phyloP scores from a whole-genome alignment of 768 basidiomycete genomes.

The Lentinula sp. region DNA sequence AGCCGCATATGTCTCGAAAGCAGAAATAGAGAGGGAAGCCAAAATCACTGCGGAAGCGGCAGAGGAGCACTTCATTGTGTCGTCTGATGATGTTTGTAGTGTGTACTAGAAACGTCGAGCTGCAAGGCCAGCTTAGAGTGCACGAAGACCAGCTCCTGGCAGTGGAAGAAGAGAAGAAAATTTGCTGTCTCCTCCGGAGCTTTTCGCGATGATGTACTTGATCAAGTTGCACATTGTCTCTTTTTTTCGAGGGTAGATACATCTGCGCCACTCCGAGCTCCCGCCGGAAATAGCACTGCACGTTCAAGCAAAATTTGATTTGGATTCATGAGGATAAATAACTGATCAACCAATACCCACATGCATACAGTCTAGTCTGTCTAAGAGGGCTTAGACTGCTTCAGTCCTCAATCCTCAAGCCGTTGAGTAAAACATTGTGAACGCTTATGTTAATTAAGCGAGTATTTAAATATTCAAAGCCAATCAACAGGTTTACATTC shows the following conservation, averaged over 20 bases:
- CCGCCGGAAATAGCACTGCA: neutral
- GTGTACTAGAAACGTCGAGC: neutral
- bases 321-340: no score
- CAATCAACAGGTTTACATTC: constrained; percentile 1
- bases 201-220: neutral
- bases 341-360: no score
- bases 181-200: neutral
- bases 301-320: no score
- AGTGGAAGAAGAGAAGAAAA: neutral
- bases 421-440: no score
- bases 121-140: neutral
- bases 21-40: neutral
- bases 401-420: no score
- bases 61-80: neutral
- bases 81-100: neutral
- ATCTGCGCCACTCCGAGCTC: neutral
- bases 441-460: no score
- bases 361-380: no score
- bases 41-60: neutral
- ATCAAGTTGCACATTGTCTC: neutral
- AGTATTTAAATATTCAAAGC: neutral
- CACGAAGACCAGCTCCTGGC: neutral
- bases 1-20: neutral
- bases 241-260: neutral
- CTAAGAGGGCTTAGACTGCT: no score